Evolutionary conservation across 768 basidiomycete genomes (phyloP), one percentile per base, ranked within the genome.

Genomic region (Cystobasidiopsis lactophilus): DNA sequence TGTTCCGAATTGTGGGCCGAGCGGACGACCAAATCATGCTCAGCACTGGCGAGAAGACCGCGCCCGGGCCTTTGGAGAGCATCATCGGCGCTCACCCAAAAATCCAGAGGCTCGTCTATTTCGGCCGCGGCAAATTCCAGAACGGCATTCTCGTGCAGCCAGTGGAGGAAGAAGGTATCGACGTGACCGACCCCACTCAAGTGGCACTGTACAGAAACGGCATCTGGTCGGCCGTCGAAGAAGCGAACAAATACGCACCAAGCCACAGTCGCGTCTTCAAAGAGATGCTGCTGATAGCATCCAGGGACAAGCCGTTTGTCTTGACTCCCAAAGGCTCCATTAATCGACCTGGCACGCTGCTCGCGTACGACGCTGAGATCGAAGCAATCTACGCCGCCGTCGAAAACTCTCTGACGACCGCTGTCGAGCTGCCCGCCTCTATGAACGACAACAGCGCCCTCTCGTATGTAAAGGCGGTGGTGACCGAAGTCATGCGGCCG

Each of bases 21-120:
- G 64, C 66, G 2, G 70, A 72, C 51, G 69, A 72, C 48, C 63
- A 72, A 21, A 53, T 72, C 10, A 69, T 72, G 33, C 65, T 72
- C 14, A 66, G 67, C 5, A 72, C 67, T 0, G 71, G 71, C 10
- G 71, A 72, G 56, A 72, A 72, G 57, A 62, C 71, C 18, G 62
- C 65, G 1, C 69, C 70, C 66, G 3, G 60, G 29, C 37, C 52
- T n/a, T n/a, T 69, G 39, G 70, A 72, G 58, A 55, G 55, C 5
- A 60, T 60, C 9, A 58, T 71, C 3, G 55, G 65, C 3, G 68
- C 67, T 51, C 66, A 71, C 56, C 69, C 69, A 16, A 55, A 60
- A 24, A 65, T 71, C 40, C 69, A 66, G 54, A 66, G 63, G 27
- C 67, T 63, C 13, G 56, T 72, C 7, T 69, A 66, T 1, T 69